Percentiles rank a stretch among this genome's conserved stretches.
These are phyloP conservation scores for Brassica incana DNA, from an alignment of 345 rosid species.

Conservation along the genomic window DNA sequence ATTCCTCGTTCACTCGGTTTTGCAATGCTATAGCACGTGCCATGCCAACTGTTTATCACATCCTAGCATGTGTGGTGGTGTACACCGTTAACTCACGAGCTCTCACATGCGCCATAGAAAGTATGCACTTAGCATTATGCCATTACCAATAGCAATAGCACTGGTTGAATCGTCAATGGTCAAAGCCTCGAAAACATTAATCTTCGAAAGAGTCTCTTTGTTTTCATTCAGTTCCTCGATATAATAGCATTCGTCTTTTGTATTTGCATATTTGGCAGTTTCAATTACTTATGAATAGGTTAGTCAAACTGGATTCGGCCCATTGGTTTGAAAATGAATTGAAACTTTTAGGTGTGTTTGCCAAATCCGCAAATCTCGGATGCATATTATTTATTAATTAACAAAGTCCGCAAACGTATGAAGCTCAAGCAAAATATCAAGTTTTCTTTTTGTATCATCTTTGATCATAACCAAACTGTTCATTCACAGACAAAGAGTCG, in stretches of 20 bases:
- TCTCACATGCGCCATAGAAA: constrained; percentile 22
- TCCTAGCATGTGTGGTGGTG: constrained; percentile 15
- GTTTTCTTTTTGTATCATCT: not conserved
- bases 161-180: constrained; percentile 27
- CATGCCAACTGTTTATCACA: constrained; percentile 35
- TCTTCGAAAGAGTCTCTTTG: constrained; percentile 30
- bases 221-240: constrained; percentile 5
- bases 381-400: not conserved
- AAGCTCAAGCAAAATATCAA: not conserved
- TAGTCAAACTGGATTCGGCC: not conserved
- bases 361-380: not conserved
- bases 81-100: constrained; percentile 26
- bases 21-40: constrained; percentile 34
- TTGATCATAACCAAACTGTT: too few relatives aligned
- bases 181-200: constrained; percentile 32
- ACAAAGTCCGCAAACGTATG: not conserved
- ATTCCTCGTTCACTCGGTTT: constrained; percentile 29
- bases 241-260: not conserved
- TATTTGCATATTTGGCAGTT: constrained; percentile 19
- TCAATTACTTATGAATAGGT: not conserved
- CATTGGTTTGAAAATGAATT: not conserved
- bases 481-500: constrained; percentile 39
- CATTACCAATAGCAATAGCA: not conserved
- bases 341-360: not conserved
- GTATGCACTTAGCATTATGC: constrained; percentile 2